A percentile compares a stretch with the other conserved stretches of the same genome.
Conservation (phyloP, 306 rosid species). For the Acmispon strigosus region DNA sequence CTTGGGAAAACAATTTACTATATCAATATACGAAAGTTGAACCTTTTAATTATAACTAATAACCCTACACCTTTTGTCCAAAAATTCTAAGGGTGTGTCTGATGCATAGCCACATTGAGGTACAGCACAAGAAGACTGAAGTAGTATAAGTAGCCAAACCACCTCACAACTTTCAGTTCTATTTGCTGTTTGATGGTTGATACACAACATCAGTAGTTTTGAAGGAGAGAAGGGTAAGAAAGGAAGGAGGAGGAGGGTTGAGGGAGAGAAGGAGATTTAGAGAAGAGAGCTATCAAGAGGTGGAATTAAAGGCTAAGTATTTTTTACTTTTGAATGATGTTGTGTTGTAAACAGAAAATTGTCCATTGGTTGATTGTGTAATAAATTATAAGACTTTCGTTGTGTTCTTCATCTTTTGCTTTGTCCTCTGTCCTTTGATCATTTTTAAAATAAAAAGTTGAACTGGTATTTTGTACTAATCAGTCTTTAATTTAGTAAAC, state of each 20-base stretch:
- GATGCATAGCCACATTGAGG: neutral
- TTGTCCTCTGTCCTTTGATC: no score
- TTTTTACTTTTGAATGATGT: no score
- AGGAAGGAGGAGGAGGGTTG: neutral
- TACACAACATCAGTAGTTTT: neutral
- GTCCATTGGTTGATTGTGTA: no score
- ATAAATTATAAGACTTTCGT: no score
- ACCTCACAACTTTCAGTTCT: neutral
- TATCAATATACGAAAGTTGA: neutral
- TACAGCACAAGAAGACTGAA: neutral
- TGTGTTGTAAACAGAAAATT: no score
- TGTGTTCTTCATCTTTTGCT: no score
- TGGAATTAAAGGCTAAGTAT: no score
- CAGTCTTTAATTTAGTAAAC: no score
- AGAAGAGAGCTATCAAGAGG: no score
- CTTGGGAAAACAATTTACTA: neutral
- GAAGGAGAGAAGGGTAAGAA: neutral
- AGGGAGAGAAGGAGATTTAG: no score
- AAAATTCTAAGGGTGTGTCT: neutral
- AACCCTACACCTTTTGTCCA: neutral
- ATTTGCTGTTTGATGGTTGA: neutral
- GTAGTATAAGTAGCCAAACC: neutral
- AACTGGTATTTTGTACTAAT: no score
- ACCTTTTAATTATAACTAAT: neutral
- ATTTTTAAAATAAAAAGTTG: no score